phyloP scores from a whole-genome alignment of 2,329 filamentous ascomycete genomes.

The Falciphora oryzae region DNA sequence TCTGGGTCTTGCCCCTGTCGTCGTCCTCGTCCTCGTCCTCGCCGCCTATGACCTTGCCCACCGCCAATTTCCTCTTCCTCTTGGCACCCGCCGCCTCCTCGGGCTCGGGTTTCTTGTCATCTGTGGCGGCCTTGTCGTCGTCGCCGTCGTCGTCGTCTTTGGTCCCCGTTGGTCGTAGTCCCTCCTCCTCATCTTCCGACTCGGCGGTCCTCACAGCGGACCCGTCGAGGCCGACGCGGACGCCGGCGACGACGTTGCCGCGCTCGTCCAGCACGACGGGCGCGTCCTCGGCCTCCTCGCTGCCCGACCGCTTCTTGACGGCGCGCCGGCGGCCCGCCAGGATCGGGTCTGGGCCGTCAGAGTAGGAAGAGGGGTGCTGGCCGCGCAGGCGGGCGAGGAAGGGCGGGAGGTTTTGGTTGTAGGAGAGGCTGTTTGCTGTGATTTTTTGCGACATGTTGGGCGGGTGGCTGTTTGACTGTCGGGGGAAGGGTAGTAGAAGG shows the following conservation, averaged over 20 bases:
- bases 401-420: slow-evolving; percentile 53
- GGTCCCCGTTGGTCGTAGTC: no score
- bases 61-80: slow-evolving; percentile 47
- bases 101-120: slow-evolving; percentile 18
- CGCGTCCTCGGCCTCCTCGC: slow-evolving; percentile 69
- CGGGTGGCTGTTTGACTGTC: not conserved
- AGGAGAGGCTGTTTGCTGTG: slow-evolving; percentile 65
- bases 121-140: slow-evolving; percentile 21
- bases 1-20: slow-evolving; percentile 10
- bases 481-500: no score
- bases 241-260: slow-evolving; percentile 50
- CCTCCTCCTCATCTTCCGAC: slow-evolving; percentile 13
- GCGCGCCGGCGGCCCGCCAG: slow-evolving; percentile 45
- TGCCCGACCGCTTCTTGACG: slow-evolving; percentile 49
- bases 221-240: slow-evolving; percentile 36
- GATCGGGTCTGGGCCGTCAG: slow-evolving; percentile 46
- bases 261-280: slow-evolving; percentile 70
- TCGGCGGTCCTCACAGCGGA: slow-evolving; percentile 28
- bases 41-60: slow-evolving; percentile 42
- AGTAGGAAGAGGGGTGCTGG: slow-evolving; percentile 39
- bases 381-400: slow-evolving; percentile 55
- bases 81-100: slow-evolving; percentile 27
- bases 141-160: slow-evolving; percentile 22
- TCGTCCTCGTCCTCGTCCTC: slow-evolving; percentile 18
- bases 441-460: slow-evolving; percentile 50